Evolutionary conservation across 257 asterid species (phyloP).

Genomic region (Nicotiana paniculata): DNA sequence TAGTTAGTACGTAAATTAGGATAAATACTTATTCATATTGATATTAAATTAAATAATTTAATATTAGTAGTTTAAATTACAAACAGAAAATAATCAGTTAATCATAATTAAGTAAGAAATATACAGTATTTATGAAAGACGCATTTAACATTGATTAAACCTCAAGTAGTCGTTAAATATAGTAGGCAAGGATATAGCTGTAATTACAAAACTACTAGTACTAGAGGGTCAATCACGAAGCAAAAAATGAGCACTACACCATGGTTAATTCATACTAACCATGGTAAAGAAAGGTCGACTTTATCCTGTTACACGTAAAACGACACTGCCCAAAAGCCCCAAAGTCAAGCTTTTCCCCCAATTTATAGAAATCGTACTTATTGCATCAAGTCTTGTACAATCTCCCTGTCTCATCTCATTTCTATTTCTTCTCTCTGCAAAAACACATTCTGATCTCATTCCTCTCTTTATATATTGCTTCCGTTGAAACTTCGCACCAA

Average conservation of each 20-base stretch:
- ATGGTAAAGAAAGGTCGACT: conserved; percentile 27
- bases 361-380: conserved; percentile 22
- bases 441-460: conserved; percentile 19
- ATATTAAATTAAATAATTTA: no score
- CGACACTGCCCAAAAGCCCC: conserved; percentile 7
- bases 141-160: no score
- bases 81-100: neutral
- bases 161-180: neutral
- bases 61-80: no score
- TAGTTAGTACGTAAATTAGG: neutral
- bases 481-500: conserved; percentile 7
- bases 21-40: no score
- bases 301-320: conserved; percentile 26
- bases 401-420: conserved; percentile 5
- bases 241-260: conserved; percentile 14
- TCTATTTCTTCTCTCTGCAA: conserved; percentile 9
- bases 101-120: no score
- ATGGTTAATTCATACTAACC: conserved; percentile 20
- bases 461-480: conserved; percentile 16
- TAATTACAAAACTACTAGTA: conserved; percentile 6
- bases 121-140: no score
- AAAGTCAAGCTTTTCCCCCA: conserved; percentile 1
- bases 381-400: conserved; percentile 22
- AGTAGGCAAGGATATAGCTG: conserved; percentile 13
- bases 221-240: neutral